Base-by-base conservation (phyloP, 2,329 filamentous ascomycete genomes). In the Aspergillus pseudoterreus region DNA sequence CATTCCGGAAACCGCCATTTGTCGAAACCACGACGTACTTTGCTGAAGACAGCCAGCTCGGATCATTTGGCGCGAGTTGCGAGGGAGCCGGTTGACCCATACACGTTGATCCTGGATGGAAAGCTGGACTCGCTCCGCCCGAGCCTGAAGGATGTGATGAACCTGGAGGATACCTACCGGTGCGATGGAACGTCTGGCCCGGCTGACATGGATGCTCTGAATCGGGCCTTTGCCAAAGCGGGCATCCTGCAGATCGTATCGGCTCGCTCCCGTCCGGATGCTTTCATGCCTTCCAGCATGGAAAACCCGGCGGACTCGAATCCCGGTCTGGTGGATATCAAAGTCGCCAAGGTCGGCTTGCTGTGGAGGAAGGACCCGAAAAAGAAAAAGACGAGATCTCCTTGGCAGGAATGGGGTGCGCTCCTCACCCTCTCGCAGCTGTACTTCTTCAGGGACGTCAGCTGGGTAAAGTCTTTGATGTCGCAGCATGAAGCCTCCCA, bases 381-480 rank as follows among this genome's bases (percentile, higher is more conserved):
- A 74, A 96, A 92, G 73, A 92, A 94, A 74, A 95, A 95, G 71
- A 87, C 91, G 0, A 83, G 92, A 41, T 96, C 92, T 10, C 92
- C 94, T 1, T 99, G 94, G 94, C 92, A 96, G 67, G 94, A 99
- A 78, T 99, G 94, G 94, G 94, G 94, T 47, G 94, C 91, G 21
- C 88, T 99, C 52, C 80, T 99, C 27, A 99, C 94, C 0, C 90
- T 92, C n/a, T 95, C 94, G 5, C 92, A 96, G 65, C 81, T 99
- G 6, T 99, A 96, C 70, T 90, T 99, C 70, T 99, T 97, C 75
- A 86, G 90, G 52, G 96, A 97, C 67, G 87, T 90, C 4, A 80
- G 85, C 17, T 99, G 94, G 92, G 85, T 95, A 32, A 97, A 96
- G 71, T 88, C 82, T 52, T 73, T 99, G 57, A 91, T 97, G 75